Evolutionary conservation across 2,329 filamentous ascomycete species (phyloP).

Genomic region (Didymella exigua): DNA sequence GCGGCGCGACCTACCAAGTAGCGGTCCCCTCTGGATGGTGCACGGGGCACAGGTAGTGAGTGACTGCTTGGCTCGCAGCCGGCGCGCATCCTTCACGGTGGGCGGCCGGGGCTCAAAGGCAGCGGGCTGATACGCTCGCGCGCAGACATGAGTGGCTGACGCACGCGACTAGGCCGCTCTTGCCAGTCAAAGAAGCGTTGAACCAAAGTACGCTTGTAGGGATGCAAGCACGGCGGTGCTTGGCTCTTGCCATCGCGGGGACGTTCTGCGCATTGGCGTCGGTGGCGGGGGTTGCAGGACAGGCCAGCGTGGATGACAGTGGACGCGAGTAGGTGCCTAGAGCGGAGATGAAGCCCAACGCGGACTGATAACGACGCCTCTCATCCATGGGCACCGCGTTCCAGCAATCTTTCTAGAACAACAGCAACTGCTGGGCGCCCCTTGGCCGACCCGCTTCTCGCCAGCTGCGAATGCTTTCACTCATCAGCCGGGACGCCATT

Average conservation of each 20-base stretch:
- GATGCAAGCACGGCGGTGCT: slow-evolving; percentile 8
- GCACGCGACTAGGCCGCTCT: slow-evolving; percentile 20
- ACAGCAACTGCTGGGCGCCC: slow-evolving; percentile 8
- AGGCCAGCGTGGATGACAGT: slow-evolving; percentile 6
- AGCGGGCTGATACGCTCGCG: slow-evolving; percentile 25
- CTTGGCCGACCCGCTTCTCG: slow-evolving; percentile 22
- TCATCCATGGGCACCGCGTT: slow-evolving; percentile 7
- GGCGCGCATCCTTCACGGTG: slow-evolving; percentile 19
- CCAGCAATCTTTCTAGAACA: slow-evolving; percentile 34
- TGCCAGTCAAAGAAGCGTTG: slow-evolving; percentile 26
- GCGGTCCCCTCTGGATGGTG: slow-evolving; percentile 21
- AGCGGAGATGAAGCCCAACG: slow-evolving; percentile 27
- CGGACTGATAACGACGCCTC: slow-evolving; percentile 23
- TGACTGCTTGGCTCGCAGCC: slow-evolving; percentile 27
- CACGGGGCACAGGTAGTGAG: slow-evolving; percentile 25
- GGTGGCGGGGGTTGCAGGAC: slow-evolving; percentile 24
- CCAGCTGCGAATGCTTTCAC: slow-evolving; percentile 10
- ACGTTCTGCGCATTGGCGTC: slow-evolving; percentile 29
- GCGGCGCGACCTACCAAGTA: slow-evolving; percentile 36
- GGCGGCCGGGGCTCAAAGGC: slow-evolving; percentile 4
- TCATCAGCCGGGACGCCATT: slow-evolving; percentile 16
- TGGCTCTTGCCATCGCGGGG: slow-evolving; percentile 25
- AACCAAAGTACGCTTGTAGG: slow-evolving; percentile 19
- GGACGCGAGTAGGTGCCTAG: slow-evolving; percentile 7
- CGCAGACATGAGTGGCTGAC: slow-evolving; percentile 21